phyloP scores from a whole-genome alignment of 306 rosid species.

The Lathyrus oleraceus region DNA sequence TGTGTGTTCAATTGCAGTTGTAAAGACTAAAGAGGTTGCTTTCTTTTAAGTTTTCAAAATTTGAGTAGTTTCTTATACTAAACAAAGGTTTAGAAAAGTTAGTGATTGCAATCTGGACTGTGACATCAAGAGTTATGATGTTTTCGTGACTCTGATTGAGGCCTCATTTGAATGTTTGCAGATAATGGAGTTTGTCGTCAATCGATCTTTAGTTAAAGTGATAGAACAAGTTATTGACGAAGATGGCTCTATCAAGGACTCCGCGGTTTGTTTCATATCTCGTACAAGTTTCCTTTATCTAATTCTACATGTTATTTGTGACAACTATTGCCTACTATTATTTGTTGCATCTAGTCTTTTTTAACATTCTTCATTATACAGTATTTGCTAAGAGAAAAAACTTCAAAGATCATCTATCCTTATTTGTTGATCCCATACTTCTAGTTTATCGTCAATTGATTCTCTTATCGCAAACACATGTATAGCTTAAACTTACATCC shows the following conservation, averaged over 20 bases:
- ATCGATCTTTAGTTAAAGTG: conserved; percentile 65
- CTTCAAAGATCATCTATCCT: conserved; percentile 21
- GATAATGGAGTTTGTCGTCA: conserved; percentile 68
- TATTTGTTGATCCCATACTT: conserved; percentile 22
- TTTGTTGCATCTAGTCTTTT: conserved; percentile 18
- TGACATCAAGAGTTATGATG: background rate
- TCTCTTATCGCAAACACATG: conserved; percentile 25
- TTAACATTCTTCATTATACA: background rate
- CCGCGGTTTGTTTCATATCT: conserved; percentile 75
- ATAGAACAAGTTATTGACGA: conserved; percentile 79
- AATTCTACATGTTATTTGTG: background rate
- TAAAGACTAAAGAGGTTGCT: background rate
- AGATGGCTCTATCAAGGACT: conserved; percentile 84
- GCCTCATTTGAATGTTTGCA: conserved; percentile 43
- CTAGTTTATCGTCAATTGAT: conserved; percentile 26
- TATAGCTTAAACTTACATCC: conserved; percentile 27
- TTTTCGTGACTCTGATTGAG: background rate
- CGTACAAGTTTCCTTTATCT: conserved; percentile 15
- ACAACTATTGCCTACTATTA: conserved; percentile 20
- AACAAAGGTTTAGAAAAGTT: background rate
- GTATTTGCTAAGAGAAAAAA: conserved; percentile 20
- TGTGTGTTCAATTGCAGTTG: background rate
- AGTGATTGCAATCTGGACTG: background rate
- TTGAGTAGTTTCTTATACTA: background rate
- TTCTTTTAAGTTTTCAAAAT: background rate